Conservation (phyloP, 805 yeast genomes). For the Saccharomycopsis oosterbeekiorum region DNA sequence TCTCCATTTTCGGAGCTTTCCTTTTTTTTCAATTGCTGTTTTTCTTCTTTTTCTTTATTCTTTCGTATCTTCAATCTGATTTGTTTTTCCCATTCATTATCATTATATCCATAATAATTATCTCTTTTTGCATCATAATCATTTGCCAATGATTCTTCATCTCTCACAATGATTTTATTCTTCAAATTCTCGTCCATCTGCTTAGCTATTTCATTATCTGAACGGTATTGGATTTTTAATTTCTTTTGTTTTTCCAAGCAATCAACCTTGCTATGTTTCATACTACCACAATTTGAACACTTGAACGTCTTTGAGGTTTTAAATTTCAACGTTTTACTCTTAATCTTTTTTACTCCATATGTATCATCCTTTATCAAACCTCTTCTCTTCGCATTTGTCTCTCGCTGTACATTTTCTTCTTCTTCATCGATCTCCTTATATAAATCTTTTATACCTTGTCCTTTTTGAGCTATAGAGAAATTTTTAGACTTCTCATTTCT, state of each 20-base stretch:
- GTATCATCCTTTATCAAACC: not conserved
- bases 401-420: not conserved
- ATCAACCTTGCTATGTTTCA: constrained; percentile 25
- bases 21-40: constrained; percentile 1
- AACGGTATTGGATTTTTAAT: constrained; percentile 21
- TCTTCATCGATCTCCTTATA: constrained; percentile 21
- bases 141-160: constrained; percentile 21
- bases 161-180: constrained; percentile 3
- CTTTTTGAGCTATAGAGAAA: constrained; percentile 35
- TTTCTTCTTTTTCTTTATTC: constrained; percentile 27
- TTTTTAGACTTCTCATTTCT: constrained; percentile 27
- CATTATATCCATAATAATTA: constrained; percentile 47
- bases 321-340: constrained; percentile 6
- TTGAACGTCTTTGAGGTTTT: constrained; percentile 17
- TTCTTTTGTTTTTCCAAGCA: constrained; percentile 31
- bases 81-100: constrained; percentile 35
- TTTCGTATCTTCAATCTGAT: constrained; percentile 15
- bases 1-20: not conserved
- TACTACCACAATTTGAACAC: constrained; percentile 32
- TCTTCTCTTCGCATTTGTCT: constrained; percentile 4
- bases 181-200: constrained; percentile 18
- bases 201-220: constrained; percentile 10
- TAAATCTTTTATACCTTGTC: constrained; percentile 38
- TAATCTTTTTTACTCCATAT: not conserved
- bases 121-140: constrained; percentile 45